Evolutionary conservation across 352 stramenopile genomes (phyloP).

Genomic region (Ophiocytium majus): DNA sequence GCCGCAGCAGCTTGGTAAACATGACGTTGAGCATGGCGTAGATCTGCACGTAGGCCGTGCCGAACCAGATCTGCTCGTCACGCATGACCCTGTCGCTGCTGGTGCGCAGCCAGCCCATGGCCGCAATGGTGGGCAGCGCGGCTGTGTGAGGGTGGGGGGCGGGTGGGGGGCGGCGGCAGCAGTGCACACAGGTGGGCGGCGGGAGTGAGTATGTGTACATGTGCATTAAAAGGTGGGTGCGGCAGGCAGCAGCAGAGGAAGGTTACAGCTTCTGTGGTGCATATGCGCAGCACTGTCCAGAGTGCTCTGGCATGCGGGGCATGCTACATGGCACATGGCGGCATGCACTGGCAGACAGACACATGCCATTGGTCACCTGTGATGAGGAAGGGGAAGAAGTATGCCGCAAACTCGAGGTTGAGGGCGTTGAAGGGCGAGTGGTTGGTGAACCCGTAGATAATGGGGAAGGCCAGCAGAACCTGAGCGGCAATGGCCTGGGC

Average conservation of each 20-base stretch:
- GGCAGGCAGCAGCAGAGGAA: no score
- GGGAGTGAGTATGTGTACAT: no score
- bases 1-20: constrained; percentile 26
- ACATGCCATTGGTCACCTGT: no score
- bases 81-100: constrained; percentile 39
- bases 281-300: no score
- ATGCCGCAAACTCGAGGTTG: constrained; percentile 40
- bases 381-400: constrained; percentile 52
- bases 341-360: no score
- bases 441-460: constrained; percentile 51
- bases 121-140: constrained; percentile 34
- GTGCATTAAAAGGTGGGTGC: no score
- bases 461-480: constrained; percentile 35
- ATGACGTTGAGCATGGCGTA: constrained; percentile 40
- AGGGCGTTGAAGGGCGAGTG: constrained; percentile 42
- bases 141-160: no score
- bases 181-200: no score
- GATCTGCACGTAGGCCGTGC: constrained; percentile 47
- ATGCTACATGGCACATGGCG: no score
- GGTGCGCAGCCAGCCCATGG: constrained; percentile 34
- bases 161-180: no score
- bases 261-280: no score
- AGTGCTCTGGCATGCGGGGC: no score
- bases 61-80: constrained; percentile 55
- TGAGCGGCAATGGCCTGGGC: constrained; percentile 42